Conservation (phyloP, 192 early-diverging fungal species). For the Umbelopsis vinacea region DNA sequence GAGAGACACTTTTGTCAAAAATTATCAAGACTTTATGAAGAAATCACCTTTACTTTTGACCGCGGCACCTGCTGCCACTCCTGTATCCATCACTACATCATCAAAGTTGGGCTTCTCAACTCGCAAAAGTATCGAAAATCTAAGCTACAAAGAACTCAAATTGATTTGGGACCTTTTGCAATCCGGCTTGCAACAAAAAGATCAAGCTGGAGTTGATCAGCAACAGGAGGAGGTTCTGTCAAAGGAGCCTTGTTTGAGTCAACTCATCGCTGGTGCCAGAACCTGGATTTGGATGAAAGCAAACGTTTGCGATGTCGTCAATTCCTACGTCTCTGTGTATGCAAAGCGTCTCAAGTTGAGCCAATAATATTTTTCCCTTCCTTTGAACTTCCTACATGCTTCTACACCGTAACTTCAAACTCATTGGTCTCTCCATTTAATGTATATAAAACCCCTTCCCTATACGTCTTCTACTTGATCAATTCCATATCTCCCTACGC, state of each 20-base stretch:
- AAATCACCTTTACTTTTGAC: background rate
- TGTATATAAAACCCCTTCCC: background rate
- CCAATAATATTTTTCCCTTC: background rate
- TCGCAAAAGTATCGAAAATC: constrained; percentile 6
- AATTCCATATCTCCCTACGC: too few relatives aligned
- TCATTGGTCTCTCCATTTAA: background rate
- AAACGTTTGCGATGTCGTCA: constrained; percentile 15
- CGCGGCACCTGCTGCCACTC: background rate
- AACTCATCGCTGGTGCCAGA: background rate
- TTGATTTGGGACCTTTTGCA: constrained; percentile 20
- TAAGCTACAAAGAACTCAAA: constrained; percentile 14
- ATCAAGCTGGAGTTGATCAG: background rate
- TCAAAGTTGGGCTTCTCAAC: background rate
- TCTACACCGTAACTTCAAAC: background rate
- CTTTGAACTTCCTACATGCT: background rate
- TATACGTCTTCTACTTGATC: too few relatives aligned
- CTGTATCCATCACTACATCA: background rate
- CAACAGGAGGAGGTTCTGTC: background rate
- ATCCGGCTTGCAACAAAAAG: background rate
- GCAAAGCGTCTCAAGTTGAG: background rate
- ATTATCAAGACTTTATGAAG: constrained; percentile 4
- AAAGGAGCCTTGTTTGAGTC: too few relatives aligned
- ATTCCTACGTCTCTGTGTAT: constrained; percentile 1
- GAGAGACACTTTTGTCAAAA: constrained; percentile 22
- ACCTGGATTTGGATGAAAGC: constrained; percentile 10